A percentile compares a stretch with the other conserved stretches of the same genome.
Conservation (phyloP, 768 basidiomycete genomes). For the Auricularia sp. region DNA sequence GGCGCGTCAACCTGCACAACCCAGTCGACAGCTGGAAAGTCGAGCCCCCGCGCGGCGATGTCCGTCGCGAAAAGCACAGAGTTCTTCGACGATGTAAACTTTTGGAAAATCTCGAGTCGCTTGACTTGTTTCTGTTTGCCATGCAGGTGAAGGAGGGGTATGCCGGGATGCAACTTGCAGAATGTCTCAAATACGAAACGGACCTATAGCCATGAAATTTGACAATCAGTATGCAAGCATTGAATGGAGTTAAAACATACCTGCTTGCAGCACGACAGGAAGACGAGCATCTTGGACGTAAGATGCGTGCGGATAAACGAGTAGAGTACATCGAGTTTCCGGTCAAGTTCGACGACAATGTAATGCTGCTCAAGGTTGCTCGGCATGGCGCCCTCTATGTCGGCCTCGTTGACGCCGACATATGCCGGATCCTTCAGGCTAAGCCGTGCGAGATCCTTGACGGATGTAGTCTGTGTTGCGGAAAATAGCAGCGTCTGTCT, state of each 20-base stretch:
- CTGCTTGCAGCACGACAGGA: constrained; percentile 92
- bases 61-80: constrained; percentile 92
- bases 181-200: constrained; percentile 95
- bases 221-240: no score
- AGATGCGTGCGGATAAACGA: constrained; percentile 92
- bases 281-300: constrained; percentile 84
- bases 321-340: constrained; percentile 87
- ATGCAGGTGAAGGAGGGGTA: constrained; percentile 86
- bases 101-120: constrained; percentile 70
- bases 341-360: constrained; percentile 68
- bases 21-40: constrained; percentile 96
- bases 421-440: constrained; percentile 75
- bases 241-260: constrained; percentile 22
- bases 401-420: constrained; percentile 47
- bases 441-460: constrained; percentile 79
- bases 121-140: constrained; percentile 96
- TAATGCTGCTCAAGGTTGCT: constrained; percentile 82
- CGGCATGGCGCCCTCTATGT: constrained; percentile 46
- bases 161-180: constrained; percentile 89
- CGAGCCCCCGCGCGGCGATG: constrained; percentile 89
- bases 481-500: constrained; percentile 96
- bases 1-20: constrained; percentile 93
- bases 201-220: constrained; percentile 27
- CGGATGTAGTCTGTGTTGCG: constrained; percentile 89
- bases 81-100: constrained; percentile 72